Conservation (phyloP, 2,329 filamentous ascomycete species). For the Nemania sp. region DNA sequence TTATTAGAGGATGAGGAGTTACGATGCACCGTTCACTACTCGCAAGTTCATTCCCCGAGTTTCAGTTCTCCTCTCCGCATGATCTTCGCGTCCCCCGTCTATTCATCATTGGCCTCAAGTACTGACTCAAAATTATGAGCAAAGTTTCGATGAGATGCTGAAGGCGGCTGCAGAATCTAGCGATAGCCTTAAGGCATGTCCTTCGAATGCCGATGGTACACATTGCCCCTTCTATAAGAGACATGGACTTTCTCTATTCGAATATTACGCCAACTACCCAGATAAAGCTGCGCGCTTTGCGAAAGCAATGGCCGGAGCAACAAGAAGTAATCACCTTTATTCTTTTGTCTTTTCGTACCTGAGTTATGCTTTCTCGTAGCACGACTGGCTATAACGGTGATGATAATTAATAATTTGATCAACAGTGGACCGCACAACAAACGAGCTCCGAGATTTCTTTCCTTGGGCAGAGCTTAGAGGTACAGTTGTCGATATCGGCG, state of each 20-base stretch:
- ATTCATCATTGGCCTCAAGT: too few relatives aligned
- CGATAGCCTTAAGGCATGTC: conserved; percentile 22
- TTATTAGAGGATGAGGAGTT: conserved; percentile 27
- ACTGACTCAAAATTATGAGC: too few relatives aligned
- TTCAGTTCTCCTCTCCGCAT: too few relatives aligned
- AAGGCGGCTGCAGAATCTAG: conserved; percentile 30
- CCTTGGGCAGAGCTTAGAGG: conserved; percentile 13
- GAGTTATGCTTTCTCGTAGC: too few relatives aligned
- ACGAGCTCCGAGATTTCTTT: too few relatives aligned
- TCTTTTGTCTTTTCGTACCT: too few relatives aligned
- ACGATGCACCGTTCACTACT: conserved; percentile 20
- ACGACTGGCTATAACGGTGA: too few relatives aligned
- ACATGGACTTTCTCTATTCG: conserved; percentile 25
- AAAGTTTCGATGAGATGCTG: conserved; percentile 38
- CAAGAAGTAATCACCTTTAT: conserved; percentile 16
- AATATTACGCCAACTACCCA: conserved; percentile 12
- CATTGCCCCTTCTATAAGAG: conserved; percentile 28
- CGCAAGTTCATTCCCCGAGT: too few relatives aligned
- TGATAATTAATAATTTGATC: too few relatives aligned
- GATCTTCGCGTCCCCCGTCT: too few relatives aligned
- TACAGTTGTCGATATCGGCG: conserved; percentile 25
- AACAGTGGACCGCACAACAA: too few relatives aligned
- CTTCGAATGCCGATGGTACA: conserved; percentile 24
- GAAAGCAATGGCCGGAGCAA: conserved; percentile 23
- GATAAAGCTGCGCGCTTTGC: conserved; percentile 15